Base-by-base conservation (phyloP, 805 yeast genomes). In the Zygoascus ofunaensis region DNA sequence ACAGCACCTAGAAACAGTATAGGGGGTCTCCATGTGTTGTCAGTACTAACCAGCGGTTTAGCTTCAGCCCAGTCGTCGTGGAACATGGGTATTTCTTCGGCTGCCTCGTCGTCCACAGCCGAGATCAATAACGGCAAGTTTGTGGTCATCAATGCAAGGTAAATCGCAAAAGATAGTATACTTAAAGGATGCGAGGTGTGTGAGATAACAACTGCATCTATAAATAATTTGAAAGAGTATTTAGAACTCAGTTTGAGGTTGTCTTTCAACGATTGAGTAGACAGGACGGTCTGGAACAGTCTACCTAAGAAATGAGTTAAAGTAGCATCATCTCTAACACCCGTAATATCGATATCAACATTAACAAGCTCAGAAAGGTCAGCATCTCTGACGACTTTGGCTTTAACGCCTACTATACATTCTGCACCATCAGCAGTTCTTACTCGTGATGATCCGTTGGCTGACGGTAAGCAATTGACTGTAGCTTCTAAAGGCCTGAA, bases 401-500 rank as follows among this genome's bases (percentile, higher is more conserved):
- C 77, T 63, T 92, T 92, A 39, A 90, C 74, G 57, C 97, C 92
- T 4, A 87, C 90, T 28, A 92, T 81, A 55, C 95, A 87, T 63
- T 92, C 97, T 49, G 87, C 77, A 19, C 98, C 97, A 62, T 90
- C 97, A 40, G 83, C 73, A 28, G 87, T 74, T 51, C 87, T 73
- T 17, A 90, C 76, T 65, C 95, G 74, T 0, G 97, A 82, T 2
- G 97, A 87, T 12, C 98, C 98, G 64, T 90, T 86, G 2, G 96
- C 83, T 42, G 80, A 76, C 0, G 95, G 92, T 47, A 92, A 69
- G 55, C 90, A 82, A 41, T 81, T 81, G 5, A 85, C 78, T 12
- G 77, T 78, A 3, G 94, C 84, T 57, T 87, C 94, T 39, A 92
- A 63, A 0, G 97, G 95, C 52, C 97, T 73, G 57, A 84, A 83